Evolutionary conservation across 768 basidiomycete species (phyloP).

Genomic region (Suillus fuscotomentosus): DNA sequence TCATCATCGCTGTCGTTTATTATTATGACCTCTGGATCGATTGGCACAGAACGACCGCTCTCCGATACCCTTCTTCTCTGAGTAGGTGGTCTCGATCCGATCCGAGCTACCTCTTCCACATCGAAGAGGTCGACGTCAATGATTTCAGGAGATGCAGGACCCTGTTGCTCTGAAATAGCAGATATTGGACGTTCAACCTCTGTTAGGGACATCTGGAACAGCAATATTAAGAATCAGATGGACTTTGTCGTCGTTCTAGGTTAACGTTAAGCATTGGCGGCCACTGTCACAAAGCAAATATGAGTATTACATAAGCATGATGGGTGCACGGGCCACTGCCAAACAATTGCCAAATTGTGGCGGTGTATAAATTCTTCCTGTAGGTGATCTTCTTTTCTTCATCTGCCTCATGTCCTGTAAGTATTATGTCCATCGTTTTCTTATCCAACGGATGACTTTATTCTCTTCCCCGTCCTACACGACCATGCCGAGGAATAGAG

Average conservation of each 20-base stretch:
- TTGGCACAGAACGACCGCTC: constrained; percentile 19
- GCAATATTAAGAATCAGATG: constrained; percentile 5
- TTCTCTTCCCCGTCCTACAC: constrained; percentile 93
- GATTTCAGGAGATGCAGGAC: constrained; percentile 27
- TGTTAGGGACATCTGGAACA: constrained; percentile 19
- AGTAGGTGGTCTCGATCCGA: constrained; percentile 21
- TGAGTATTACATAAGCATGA: constrained; percentile 21
- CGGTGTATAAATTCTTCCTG: constrained; percentile 24
- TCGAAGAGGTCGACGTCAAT: constrained; percentile 47
- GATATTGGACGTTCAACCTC: constrained; percentile 10
- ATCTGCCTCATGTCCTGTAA: constrained; percentile 16
- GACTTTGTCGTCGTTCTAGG: constrained; percentile 19
- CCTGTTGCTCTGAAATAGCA: constrained; percentile 13
- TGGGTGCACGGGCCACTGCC: constrained; percentile 30
- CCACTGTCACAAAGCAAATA: constrained; percentile 9
- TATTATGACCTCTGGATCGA: constrained; percentile 27
- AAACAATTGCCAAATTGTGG: constrained; percentile 26
- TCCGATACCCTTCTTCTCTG: constrained; percentile 27
- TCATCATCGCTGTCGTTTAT: constrained; percentile 43
- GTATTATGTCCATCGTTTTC: background rate
- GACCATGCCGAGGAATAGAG: constrained; percentile 87
- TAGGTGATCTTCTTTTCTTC: background rate
- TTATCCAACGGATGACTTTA: constrained; percentile 56
- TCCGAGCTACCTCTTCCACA: constrained; percentile 29
- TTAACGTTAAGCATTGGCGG: background rate